Base-by-base conservation (phyloP, 495 filamentous ascomycete genomes). In the Neurospora sp. region DNA sequence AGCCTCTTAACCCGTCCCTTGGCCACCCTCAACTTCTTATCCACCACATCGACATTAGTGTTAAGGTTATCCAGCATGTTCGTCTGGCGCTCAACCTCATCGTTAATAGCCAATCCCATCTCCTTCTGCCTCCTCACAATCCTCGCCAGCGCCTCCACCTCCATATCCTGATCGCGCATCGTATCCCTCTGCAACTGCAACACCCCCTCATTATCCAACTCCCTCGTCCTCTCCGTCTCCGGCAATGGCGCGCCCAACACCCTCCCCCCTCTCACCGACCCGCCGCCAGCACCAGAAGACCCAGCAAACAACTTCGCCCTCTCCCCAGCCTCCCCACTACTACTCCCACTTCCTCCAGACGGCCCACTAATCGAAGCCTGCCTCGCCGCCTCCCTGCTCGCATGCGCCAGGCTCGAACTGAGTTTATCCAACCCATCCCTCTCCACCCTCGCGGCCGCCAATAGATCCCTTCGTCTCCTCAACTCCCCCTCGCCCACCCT, bases 131-230 rank as follows among this genome's bases (percentile, higher is more conserved):
- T 82, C 73, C 88, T 80, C 70, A 98, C 91, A 75, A 94, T 91
- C 83, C 90, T 91, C 39, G 88, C 86, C 79, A 99, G 81, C 76
- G 90, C 88, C 74, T 92, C 88, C 40, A 98, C 90, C 75, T 91
- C 90, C 79, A 90, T 80, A 76, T 99, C 96, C 82, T 99, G 96
- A 76, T 95, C 90, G 46, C 87, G 72, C 90, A 98, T 96, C 80
- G 91, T 88, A 80, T 95, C 89, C 74, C 87, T 83, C 81, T 98
- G 94, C 79, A 98, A 80, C 85, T 94, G 90, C 79, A 98, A 74
- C 49, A 99, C 92, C 0, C 95, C 96, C 39, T 89, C 83, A 78
- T 99, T 99, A 79, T 97, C 96, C 73, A 96, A 83, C 83, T 97
- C 94, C 46, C 95, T 84, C 66, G 96, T 98, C 73, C 87, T 86